A percentile compares a stretch with the other conserved stretches of the same genome.
Evolutionary conservation across 83 land plant species (phyloP).

Genomic region (Picea mariana): DNA sequence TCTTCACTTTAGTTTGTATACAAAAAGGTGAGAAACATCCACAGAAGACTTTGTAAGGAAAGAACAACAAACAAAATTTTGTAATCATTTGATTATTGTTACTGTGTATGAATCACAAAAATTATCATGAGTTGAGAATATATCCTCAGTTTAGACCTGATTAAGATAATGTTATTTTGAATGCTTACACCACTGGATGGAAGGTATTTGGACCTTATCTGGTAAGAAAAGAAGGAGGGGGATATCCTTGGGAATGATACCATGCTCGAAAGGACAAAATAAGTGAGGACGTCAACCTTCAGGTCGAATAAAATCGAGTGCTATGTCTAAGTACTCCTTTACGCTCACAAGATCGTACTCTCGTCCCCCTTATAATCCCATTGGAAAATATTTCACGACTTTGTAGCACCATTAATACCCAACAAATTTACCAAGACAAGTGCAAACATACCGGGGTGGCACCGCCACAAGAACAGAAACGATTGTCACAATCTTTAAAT

Average conservation of each 20-base stretch:
- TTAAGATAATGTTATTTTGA: not conserved
- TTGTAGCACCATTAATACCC: not conserved
- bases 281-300: conserved; percentile 72
- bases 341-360: conserved; percentile 40
- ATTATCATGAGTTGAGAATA: no score
- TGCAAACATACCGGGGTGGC: no score
- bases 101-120: no score
- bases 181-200: no score
- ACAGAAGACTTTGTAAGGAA: no score
- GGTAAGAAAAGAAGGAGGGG: conserved; percentile 80
- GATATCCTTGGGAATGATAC: conserved; percentile 52
- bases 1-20: no score
- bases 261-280: conserved; percentile 75
- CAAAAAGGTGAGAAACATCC: no score
- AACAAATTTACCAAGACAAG: no score
- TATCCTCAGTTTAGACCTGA: no score
- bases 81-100: no score
- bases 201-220: conserved; percentile 29
- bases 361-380: not conserved
- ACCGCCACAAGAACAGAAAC: not conserved
- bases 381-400: not conserved
- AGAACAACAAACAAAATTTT: no score
- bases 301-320: conserved; percentile 38
- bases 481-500: conserved; percentile 36
- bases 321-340: conserved; percentile 55